A percentile compares a stretch with the other conserved stretches of the same genome.
These are phyloP conservation scores for Pascua sp. DNA, from an alignment of 1,284 basidiomycete species.

Conservation along the genomic window DNA sequence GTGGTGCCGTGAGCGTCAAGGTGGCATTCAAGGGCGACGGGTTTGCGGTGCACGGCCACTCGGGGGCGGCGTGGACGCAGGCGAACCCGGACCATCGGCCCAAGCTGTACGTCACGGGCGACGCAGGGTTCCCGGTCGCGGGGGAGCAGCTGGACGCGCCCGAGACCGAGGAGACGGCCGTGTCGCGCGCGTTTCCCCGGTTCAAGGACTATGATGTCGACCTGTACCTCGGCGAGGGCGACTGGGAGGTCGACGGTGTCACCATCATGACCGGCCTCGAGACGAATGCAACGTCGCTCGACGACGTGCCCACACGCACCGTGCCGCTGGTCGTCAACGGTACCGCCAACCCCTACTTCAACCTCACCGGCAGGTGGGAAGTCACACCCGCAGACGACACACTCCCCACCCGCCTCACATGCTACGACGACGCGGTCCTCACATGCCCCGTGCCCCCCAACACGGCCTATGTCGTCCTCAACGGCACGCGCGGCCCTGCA, in stretches of 20 bases:
- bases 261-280: not conserved
- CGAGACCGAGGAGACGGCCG: not conserved
- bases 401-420: no score
- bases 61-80: constrained; percentile 2
- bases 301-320: not conserved
- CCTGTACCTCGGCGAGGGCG: constrained; percentile 1
- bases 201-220: constrained; percentile 1
- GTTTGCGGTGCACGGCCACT: constrained; percentile 3
- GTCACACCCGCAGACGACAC: no score
- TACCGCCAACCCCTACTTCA: not conserved
- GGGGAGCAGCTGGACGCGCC: constrained; percentile 1
- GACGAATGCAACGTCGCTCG: not conserved
- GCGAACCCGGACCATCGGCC: not conserved
- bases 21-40: no score
- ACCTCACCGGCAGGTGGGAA: no score
- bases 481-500: no score
- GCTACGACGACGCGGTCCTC: no score
- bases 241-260: not conserved
- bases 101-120: not conserved
- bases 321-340: not conserved
- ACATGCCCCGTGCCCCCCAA: no score
- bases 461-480: no score
- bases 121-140: not conserved
- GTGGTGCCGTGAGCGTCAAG: no score
- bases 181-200: not conserved